A percentile compares a stretch with the other conserved stretches of the same genome.
These are phyloP conservation scores for Rhynchospora pubera DNA, from an alignment of 176 grass and related monocot genomes.

Conservation along the genomic window DNA sequence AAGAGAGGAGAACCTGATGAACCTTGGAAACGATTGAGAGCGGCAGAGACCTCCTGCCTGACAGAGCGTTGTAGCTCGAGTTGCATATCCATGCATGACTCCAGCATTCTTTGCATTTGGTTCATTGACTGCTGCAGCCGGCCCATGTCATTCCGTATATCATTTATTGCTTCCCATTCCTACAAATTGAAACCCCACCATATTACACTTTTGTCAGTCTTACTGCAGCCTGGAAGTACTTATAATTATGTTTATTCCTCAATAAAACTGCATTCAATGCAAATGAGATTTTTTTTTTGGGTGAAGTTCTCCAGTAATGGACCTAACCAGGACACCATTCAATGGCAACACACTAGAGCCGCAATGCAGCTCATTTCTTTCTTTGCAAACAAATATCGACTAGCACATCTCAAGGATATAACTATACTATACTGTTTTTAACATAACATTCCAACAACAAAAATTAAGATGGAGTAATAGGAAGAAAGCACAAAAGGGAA, in stretches of 20 bases:
- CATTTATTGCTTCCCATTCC: conserved; percentile 93
- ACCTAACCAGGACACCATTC: background rate
- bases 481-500: conserved; percentile 9
- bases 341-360: background rate
- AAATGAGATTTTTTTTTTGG: background rate
- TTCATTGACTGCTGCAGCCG: conserved; percentile 84
- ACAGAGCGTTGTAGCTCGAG: conserved; percentile 88
- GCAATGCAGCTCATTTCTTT: background rate
- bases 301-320: background rate
- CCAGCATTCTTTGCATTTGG: conserved; percentile 89
- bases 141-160: conserved; percentile 79
- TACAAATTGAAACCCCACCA: conserved; percentile 21
- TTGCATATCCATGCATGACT: conserved; percentile 98
- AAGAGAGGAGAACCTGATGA: conserved; percentile 41
- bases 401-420: background rate
- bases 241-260: background rate
- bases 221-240: background rate
- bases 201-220: background rate
- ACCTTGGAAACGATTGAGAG: conserved; percentile 59
- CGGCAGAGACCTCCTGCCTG: conserved; percentile 94
- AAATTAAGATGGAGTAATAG: background rate
- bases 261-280: background rate
- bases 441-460: background rate
- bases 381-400: background rate
- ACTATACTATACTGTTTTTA: background rate